Percentiles rank a stretch among this genome's conserved stretches.
These are phyloP conservation scores for Iris macrosiphon DNA, from an alignment of 106 monocot species.

Conservation along the genomic window DNA sequence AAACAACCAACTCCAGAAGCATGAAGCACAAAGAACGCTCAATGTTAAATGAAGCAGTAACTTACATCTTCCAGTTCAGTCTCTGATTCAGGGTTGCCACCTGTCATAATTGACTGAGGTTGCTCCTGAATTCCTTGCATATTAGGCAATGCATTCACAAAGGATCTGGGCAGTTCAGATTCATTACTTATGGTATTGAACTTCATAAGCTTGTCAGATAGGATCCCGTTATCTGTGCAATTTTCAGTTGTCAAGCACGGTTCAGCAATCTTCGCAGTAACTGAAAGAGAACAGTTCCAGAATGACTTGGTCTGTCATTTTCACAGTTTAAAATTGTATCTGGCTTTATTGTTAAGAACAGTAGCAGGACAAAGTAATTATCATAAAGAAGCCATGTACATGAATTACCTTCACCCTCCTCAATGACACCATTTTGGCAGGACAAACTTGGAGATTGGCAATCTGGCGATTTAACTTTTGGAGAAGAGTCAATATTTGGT, in stretches of 20 bases:
- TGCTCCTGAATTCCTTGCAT: conserved; percentile 1
- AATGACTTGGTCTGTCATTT: conserved; percentile 7
- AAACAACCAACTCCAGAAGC: too few species aligned
- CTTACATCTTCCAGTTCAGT: conserved; percentile 37
- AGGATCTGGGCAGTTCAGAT: conserved; percentile 12
- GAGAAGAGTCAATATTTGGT: not conserved
- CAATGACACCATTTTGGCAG: not conserved
- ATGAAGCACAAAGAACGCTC: not conserved
- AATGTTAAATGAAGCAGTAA: not conserved
- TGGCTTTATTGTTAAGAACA: conserved; percentile 3
- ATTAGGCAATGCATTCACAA: not conserved
- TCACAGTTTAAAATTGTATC: not conserved
- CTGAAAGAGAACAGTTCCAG: conserved; percentile 11
- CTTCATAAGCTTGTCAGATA: conserved; percentile 8
- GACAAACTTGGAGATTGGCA: not conserved
- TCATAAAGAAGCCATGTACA: not conserved
- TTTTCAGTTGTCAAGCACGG: conserved; percentile 4
- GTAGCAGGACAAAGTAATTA: not conserved
- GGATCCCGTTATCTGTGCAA: conserved; percentile 4
- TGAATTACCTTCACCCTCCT: not conserved
- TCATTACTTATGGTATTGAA: conserved; percentile 7
- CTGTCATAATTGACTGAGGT: conserved; percentile 7
- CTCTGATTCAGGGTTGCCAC: conserved; percentile 28
- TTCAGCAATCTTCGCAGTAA: not conserved
- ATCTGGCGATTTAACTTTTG: not conserved